These are phyloP conservation scores for Hippophae gyantsensis DNA, from an alignment of 306 rosid genomes.

Conservation along the genomic window DNA sequence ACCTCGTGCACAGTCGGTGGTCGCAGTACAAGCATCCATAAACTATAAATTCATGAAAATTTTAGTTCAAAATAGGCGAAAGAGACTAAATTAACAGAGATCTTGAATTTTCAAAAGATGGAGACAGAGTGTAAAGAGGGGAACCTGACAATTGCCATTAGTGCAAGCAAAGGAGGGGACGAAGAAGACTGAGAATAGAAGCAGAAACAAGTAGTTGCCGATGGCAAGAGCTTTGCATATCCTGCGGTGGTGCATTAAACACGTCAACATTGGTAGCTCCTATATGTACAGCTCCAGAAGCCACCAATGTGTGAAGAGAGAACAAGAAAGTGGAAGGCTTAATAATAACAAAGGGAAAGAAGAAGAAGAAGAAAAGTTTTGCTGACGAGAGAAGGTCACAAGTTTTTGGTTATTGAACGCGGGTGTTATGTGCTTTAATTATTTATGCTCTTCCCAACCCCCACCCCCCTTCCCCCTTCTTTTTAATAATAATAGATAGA, in stretches of 20 bases:
- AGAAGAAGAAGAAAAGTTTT: no score
- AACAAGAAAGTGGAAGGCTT: background rate
- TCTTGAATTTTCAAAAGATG: conserved; percentile 12
- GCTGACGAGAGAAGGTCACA: no score
- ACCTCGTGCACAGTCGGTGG: conserved; percentile 62
- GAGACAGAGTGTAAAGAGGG: conserved; percentile 1
- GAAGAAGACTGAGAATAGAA: conserved; percentile 28
- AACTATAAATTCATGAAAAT: conserved; percentile 33
- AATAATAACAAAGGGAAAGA: conserved; percentile 15
- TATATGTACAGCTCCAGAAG: conserved; percentile 15
- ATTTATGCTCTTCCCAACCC: no score
- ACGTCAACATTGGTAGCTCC: conserved; percentile 43
- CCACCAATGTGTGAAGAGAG: conserved; percentile 12
- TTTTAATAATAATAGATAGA: no score
- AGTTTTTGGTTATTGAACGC: no score
- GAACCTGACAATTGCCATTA: conserved; percentile 80
- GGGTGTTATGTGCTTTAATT: no score
- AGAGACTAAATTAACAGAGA: conserved; percentile 12
- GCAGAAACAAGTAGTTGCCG: conserved; percentile 18
- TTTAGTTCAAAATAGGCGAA: conserved; percentile 19
- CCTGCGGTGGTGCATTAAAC: conserved; percentile 23
- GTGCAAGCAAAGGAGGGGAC: conserved; percentile 46
- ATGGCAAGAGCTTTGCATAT: conserved; percentile 26
- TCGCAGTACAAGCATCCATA: conserved; percentile 63
- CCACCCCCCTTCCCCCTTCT: no score